A percentile compares a stretch with the other conserved stretches of the same genome.
Conservation (phyloP, 306 rosid genomes). For the Fragaria iinumae region DNA sequence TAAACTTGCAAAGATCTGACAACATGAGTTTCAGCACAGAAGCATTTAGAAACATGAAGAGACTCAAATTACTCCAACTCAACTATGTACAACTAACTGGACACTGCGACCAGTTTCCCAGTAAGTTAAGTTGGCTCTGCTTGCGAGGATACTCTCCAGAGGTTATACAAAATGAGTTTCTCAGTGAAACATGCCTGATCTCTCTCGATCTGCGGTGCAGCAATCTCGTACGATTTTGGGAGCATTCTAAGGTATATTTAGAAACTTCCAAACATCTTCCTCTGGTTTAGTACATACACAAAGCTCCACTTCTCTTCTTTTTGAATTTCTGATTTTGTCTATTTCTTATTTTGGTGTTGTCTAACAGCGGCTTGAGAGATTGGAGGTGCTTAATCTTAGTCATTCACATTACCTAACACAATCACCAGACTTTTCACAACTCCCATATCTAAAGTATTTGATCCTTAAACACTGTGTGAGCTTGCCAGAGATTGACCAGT, state of each 20-base stretch:
- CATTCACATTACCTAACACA: constrained; percentile 1
- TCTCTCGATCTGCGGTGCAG: not conserved
- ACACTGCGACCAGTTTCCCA: constrained; percentile 29
- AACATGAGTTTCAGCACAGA: not conserved
- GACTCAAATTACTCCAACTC: not conserved
- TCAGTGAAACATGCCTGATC: not conserved
- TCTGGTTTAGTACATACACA: too few species aligned
- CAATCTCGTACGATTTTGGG: not conserved
- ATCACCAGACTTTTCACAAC: constrained; percentile 29
- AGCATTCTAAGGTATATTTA: not conserved
- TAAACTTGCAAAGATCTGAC: constrained; percentile 27
- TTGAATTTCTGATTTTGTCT: not conserved
- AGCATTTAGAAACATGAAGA: not conserved
- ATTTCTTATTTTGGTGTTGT: not conserved
- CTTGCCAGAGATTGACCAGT: constrained; percentile 11
- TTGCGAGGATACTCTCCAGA: constrained; percentile 1
- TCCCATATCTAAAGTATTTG: constrained; percentile 37
- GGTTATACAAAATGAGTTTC: not conserved
- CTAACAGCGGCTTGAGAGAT: constrained; percentile 14
- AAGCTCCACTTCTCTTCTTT: not conserved
- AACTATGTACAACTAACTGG: constrained; percentile 17
- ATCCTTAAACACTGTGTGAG: constrained; percentile 27
- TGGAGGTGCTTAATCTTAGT: not conserved
- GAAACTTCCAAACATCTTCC: too few species aligned
- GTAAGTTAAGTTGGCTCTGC: constrained; percentile 3